Conservation (phyloP, 495 filamentous ascomycete species). For the Tuber melanosporum region DNA sequence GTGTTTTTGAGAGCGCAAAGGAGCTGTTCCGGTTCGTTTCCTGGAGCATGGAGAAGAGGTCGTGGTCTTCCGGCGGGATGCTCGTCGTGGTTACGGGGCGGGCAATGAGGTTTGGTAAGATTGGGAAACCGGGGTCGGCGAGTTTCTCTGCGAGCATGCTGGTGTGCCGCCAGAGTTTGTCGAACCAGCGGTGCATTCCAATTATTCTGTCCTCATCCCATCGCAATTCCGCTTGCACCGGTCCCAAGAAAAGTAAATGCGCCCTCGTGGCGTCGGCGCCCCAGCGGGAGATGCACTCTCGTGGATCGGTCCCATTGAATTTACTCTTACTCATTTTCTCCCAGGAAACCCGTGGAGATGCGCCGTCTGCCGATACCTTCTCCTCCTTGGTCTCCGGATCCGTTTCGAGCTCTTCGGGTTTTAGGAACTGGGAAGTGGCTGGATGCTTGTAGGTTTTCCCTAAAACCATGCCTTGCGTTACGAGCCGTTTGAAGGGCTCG, state of each 20-base stretch:
- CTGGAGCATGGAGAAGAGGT: constrained; percentile 6
- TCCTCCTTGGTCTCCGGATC: constrained; percentile 50
- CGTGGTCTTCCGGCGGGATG: background rate
- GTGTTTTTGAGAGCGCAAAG: constrained; percentile 24
- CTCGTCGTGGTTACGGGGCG: constrained; percentile 13
- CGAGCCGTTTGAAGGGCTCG: constrained; percentile 73
- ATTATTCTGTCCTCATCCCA: constrained; percentile 82
- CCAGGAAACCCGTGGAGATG: constrained; percentile 56
- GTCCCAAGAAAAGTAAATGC: constrained; percentile 81
- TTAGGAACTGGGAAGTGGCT: constrained; percentile 66
- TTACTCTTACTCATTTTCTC: constrained; percentile 98
- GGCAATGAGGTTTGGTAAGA: constrained; percentile 1
- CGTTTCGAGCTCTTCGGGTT: constrained; percentile 63
- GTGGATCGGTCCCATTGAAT: constrained; percentile 84
- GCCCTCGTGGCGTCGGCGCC: constrained; percentile 79
- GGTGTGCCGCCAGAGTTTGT: constrained; percentile 43
- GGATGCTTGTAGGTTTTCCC: constrained; percentile 77
- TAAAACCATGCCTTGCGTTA: constrained; percentile 90
- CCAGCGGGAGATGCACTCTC: constrained; percentile 59
- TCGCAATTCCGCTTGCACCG: constrained; percentile 71
- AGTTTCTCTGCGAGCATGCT: constrained; percentile 8
- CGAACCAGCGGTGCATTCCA: constrained; percentile 73
- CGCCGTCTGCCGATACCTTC: constrained; percentile 37
- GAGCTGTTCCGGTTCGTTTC: background rate
- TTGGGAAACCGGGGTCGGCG: constrained; percentile 17